A percentile compares a stretch with the other conserved stretches of the same genome.
These are phyloP conservation scores for Boletus sensibilis DNA, from an alignment of 768 basidiomycete genomes.

Conservation along the genomic window DNA sequence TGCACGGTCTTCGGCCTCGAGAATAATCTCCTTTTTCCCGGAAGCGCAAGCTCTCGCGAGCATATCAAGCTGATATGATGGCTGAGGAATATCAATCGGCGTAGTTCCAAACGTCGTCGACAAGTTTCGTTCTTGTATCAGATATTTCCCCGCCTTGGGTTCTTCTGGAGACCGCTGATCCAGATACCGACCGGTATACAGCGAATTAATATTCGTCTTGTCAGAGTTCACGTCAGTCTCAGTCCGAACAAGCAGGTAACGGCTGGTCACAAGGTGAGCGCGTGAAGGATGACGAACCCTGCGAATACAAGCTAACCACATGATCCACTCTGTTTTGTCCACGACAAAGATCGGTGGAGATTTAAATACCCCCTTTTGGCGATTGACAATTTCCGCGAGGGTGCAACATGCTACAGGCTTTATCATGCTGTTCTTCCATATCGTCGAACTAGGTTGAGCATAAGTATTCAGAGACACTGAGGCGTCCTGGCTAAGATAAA, in stretches of 20 bases:
- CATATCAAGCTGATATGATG: conserved; percentile 50
- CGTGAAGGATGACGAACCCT: not conserved
- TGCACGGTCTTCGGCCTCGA: conserved; percentile 49
- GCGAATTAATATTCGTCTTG: not conserved
- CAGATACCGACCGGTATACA: too few species aligned
- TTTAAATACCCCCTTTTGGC: conserved; percentile 47
- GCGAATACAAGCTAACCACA: conserved; percentile 45
- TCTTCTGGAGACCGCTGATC: not conserved
- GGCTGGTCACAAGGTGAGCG: conserved; percentile 35
- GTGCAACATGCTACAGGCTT: conserved; percentile 57
- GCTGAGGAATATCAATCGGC: conserved; percentile 54
- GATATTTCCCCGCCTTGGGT: conserved; percentile 35
- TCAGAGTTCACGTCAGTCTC: not conserved
- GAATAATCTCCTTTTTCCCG: conserved; percentile 43
- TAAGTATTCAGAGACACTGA: conserved; percentile 46
- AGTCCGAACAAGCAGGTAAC: conserved; percentile 57
- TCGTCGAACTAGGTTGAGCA: not conserved
- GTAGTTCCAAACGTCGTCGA: conserved; percentile 9
- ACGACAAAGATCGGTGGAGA: conserved; percentile 54
- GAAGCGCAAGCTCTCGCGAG: conserved; percentile 42
- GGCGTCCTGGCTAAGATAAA: conserved; percentile 67
- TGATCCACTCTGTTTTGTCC: conserved; percentile 64
- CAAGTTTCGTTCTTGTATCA: conserved; percentile 45
- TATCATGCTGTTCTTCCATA: conserved; percentile 54
- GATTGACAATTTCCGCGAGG: conserved; percentile 66